Evolutionary conservation across 2,329 filamentous ascomycete species (phyloP), one percentile per base, ranked within the genome.

Genomic region (Paecilomyces fulvus): DNA sequence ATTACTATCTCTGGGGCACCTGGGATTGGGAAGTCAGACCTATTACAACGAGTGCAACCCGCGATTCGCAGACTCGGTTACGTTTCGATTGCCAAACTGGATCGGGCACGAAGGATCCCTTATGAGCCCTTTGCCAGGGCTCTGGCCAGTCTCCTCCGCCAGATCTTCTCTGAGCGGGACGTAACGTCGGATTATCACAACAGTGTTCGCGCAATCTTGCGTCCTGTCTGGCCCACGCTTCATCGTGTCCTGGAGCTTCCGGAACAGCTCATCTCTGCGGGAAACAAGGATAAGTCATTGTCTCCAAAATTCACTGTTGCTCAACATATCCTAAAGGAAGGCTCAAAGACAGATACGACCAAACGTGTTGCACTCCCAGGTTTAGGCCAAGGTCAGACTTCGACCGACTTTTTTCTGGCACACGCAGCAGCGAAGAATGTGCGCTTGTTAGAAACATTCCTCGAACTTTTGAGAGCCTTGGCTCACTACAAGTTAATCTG

Each of bases 401-500:
- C 73, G 1, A 64, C 65, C 3, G 71, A 73, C 30, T 73, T 75
- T 58, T 71, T 73, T 37, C 56, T 72, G 49, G 75, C 63, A 61
- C 76, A 65, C 67, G 70, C 70, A 9, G 65, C 71, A 10, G 68
- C 64, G 61, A 69, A 76, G 64, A 80, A 80, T 1, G 87, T 90
- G 61, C 85, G 90, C 11, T 81, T 96, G 56, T 89, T 92, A 80
- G 92, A 91, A 66, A 92, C 89, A 1, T 92, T 95, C 64, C 76
- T 96, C 50, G 92, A 96, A 63, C 87, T 96, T 9, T 73, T 96
- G 53, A 83, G 89, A 54, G 83, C 95, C 48, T 85, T 97, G 55
- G 88, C 90, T 0, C 80, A 86, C 20, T 86, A 92, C 68, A 94
- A 92, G 64, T 85, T 96, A 64, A 91, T 96, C 55, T 95, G 90